phyloP scores from a whole-genome alignment of 345 rosid genomes.

The Populus nigra region DNA sequence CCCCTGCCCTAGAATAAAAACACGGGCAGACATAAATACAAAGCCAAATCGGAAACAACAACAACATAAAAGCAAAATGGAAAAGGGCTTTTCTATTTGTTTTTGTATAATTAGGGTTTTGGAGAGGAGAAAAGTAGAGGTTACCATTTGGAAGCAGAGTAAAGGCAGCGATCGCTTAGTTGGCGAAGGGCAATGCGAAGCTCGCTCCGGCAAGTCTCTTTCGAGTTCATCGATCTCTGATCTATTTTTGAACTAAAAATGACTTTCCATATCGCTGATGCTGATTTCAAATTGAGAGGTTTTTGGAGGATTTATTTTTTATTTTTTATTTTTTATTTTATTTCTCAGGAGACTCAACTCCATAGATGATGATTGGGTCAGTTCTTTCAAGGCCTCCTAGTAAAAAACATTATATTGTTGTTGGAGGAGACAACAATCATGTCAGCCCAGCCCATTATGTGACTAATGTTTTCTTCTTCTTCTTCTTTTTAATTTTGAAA shows the following conservation, averaged over 20 bases:
- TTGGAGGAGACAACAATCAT: no score
- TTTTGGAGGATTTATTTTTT: no score
- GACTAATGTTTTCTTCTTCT: no score
- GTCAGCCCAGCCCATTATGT: no score
- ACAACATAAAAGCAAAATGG: not conserved
- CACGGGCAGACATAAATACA: not conserved
- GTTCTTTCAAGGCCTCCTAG: no score
- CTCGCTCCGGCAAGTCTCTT: slow-evolving; percentile 76
- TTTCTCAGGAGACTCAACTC: no score
- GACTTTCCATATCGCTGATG: not conserved
- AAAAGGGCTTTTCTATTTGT: slow-evolving; percentile 7
- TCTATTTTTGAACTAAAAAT: not conserved
- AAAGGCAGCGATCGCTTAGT: slow-evolving; percentile 80
- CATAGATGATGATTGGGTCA: no score
- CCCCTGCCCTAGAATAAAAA: slow-evolving; percentile 65
- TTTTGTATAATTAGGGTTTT: slow-evolving; percentile 45
- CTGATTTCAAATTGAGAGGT: no score
- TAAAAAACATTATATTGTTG: no score
- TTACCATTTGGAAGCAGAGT: slow-evolving; percentile 89
- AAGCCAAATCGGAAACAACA: not conserved
- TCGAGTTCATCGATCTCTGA: slow-evolving; percentile 56
- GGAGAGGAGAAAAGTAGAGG: not conserved
- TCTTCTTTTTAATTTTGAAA: no score
- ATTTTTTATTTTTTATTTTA: no score
- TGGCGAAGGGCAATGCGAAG: slow-evolving; percentile 77